Base-by-base conservation (phyloP, 148 eudicot species). In the Beta vulgaris region DNA sequence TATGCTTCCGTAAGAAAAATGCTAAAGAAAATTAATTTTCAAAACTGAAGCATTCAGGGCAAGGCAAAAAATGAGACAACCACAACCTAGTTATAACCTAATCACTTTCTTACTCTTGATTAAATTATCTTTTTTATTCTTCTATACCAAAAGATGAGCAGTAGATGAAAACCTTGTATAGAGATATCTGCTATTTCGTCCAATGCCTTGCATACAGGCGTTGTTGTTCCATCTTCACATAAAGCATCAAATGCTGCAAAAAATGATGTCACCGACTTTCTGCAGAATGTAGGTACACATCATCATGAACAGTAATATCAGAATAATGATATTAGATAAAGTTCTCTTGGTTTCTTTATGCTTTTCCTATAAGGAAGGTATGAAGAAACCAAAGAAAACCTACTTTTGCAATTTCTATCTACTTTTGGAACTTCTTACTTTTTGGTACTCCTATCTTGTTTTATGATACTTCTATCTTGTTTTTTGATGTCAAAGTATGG, bases 181-280 rank as follows among this genome's bases (percentile, higher is more conserved):
- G 90, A 86, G 81, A 90, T 82, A 78, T 91, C 94, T 48, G 98
- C 91, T 72, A 91, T 85, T 82, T 93, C 98, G 75, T 91, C 91
- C 76, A 93, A 91, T 46, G 98, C 95, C 82, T 87, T 85, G 73
- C 98, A 91, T 53, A 93, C 98, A 74, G 95, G 61, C 12, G 92
- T 89, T 62, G 98, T 96, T 35, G 97, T 95, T 75, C 98, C 98
- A 84, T 95, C 98, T 86, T 95, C 98, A 80, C 98, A 92, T 25
- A 95, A 90, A 36, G 93, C 97, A 85, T 95, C 98, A 85, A 44
- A 95, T 51, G 90, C 96, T 74, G 96, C 92, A 87, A 95, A 95
- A 80, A 95, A 92, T 57, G 98, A 89, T 46, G 92, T 83, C 78
- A 87, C 98, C 9, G 98, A 92, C 77, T 89, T 95, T 90, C 98